Evolutionary conservation across 2,329 filamentous ascomycete genomes (phyloP), one percentile per base, ranked within the genome.

Genomic region (Coleophoma eucalyptorum): DNA sequence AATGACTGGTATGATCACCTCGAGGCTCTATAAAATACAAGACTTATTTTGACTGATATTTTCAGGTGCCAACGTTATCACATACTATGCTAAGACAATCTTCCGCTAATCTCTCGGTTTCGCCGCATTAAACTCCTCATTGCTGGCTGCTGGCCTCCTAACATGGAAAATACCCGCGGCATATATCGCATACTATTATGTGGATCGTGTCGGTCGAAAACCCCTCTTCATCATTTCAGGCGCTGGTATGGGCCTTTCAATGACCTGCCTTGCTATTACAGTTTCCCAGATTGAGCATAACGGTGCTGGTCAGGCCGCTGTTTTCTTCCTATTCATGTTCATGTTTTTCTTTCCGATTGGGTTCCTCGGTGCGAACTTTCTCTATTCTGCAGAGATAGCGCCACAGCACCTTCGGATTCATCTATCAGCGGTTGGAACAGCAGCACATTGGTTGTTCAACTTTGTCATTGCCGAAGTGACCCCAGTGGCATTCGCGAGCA

Each of bases 51-150:
- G n/a, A 35, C 33, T 35, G 33, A 35, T 35, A 10, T 35, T 35
- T 35, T 55, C 57, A 13, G 62, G 64, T 7, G 56, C 66, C 42
- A 65, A 65, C n/a, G 55, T 65, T 20, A 61, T 67, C 31, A 66
- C 62, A 1, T 65, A 65, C 51, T 67, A 67, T 45, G 61, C 60
- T 15, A 51, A 61, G 18, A 60, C 59, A 4, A 67, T 68, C 37
- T 61, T 67, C 41, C 49, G 62, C 20, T 33, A 55, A 4, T 56
- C 59, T 7, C 53, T 64, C 18, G 48, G 54, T 11, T 61, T 62
- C 43, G 50, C 59, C 2, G 55, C 54, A 18, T 58, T 55, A 16
- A 50, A 52, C 8, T 50, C 63, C 0, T 52, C 59, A 8, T 50
- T 61, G n/a, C 53, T 65, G 31, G 55, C 57, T 2, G 64, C 58